Evolutionary conservation across 257 asterid genomes (phyloP), one percentile per base, ranked within the genome.

Genomic region (Jacaranda copaia): DNA sequence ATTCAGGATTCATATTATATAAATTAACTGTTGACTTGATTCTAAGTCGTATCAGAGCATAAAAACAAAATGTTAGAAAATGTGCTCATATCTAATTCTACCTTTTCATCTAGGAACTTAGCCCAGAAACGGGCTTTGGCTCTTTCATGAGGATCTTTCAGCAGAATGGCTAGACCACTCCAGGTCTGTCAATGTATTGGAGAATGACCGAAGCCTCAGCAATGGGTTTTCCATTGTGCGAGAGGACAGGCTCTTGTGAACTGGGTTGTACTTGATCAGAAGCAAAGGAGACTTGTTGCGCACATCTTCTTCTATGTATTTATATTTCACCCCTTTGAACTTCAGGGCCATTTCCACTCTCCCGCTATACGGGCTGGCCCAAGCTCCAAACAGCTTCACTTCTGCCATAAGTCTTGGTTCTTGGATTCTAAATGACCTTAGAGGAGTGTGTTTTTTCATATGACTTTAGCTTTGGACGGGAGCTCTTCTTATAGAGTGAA

Each of bases 41-140:
- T 11, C 4, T 55, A 38, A 5, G 51, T 3, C 5, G 4, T 42
- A 15, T 15, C n/a, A n/a, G n/a, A n/a, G n/a, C 6, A 42, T 8
- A 42, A 42, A 42, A 42, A 42, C 8, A 42, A 42, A 4, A 42
- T 6, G 32, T n/a, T n/a, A n/a, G n/a, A n/a, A n/a, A n/a, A n/a
- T n/a, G n/a, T n/a, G n/a, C n/a, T n/a, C n/a, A n/a, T n/a, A 0
- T 25, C 46, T 42, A 42, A 48, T 48, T 11, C 1, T 48, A 87
- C 96, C 89, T 88, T 88, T 2, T 86, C 86, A 4, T 90, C 89
- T 0, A 88, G 8, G 75, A 86, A 86, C 53, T 82, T 85, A 11
- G 76, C 84, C 91, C 89, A 90, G 62, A 89, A 88, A n/a, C 88
- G 87, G 6, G 85, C 84, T 4, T 15, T 66, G 77, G 89, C 87